These are phyloP conservation scores for Aspergillus amoenus DNA, from an alignment of 2,329 filamentous ascomycete genomes.

Conservation along the genomic window DNA sequence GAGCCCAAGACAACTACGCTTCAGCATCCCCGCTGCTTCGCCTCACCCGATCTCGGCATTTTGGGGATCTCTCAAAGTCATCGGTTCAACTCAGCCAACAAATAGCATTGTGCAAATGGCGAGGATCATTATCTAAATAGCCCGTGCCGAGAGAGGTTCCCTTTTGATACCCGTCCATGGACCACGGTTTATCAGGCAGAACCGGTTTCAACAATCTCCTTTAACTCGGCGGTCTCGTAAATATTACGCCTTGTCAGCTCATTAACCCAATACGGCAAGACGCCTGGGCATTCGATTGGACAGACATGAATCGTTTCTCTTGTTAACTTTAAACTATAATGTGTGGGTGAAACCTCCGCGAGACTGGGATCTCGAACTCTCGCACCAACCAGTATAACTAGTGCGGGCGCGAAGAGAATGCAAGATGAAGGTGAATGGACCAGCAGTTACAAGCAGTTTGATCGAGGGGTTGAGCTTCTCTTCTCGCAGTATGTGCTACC, in stretches of 20 bases:
- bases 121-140: not conserved
- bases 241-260: not conserved
- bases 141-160: not conserved
- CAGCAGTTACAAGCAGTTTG: not conserved
- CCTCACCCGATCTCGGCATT: conserved; percentile 1
- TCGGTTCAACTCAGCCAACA: not conserved
- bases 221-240: not conserved
- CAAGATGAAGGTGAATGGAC: not conserved
- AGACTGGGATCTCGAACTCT: not conserved
- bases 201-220: not conserved
- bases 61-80: not conserved
- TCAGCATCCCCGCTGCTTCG: not conserved
- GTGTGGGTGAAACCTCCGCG: not conserved
- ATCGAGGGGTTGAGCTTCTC: not conserved
- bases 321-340: not conserved
- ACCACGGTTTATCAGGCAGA: not conserved
- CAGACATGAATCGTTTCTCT: not conserved
- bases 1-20: conserved; percentile 1
- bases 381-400: not conserved
- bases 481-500: not conserved
- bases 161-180: not conserved
- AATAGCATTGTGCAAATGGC: not conserved
- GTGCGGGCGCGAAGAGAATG: not conserved
- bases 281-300: not conserved
- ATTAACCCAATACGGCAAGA: not conserved